Percentiles rank a stretch among this genome's conserved stretches.
Conservation (phyloP, 2,329 filamentous ascomycete genomes). For the Elsinoe necatrix region DNA sequence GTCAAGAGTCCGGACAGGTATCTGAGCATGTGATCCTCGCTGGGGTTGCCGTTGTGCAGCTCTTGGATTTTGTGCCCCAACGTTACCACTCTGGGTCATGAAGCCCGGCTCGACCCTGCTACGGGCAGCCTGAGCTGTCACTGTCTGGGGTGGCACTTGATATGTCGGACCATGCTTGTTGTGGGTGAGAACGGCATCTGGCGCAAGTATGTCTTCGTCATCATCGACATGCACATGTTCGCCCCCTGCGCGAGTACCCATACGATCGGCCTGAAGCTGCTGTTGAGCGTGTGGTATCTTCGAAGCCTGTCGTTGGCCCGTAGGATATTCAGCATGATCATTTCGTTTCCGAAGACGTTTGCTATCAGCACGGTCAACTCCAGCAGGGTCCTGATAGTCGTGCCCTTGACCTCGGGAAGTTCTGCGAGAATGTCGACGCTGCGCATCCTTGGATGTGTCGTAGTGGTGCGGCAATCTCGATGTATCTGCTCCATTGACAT, state of each 20-base stretch:
- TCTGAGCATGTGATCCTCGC: not conserved
- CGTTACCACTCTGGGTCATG: not conserved
- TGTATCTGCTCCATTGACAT: not conserved
- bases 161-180: conserved; percentile 26
- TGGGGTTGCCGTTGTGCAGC: not conserved
- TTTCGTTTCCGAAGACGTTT: conserved; percentile 25
- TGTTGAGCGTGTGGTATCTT: conserved; percentile 26
- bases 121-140: conserved; percentile 29
- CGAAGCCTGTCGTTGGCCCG: conserved; percentile 10
- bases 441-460: not conserved
- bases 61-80: not conserved
- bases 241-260: conserved; percentile 28
- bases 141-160: conserved; percentile 31
- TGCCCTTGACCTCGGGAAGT: not conserved
- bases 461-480: not conserved
- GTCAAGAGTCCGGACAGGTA: not conserved
- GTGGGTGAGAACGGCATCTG: conserved; percentile 23
- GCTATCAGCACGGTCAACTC: conserved; percentile 31
- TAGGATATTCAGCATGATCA: conserved; percentile 17
- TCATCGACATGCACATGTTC: conserved; percentile 30
- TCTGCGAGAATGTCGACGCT: not conserved
- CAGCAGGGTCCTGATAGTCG: conserved; percentile 16
- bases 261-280: conserved; percentile 33
- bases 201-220: conserved; percentile 29
- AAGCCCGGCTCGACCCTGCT: conserved; percentile 30